Percentiles rank a stretch among this genome's conserved stretches.
These are phyloP conservation scores for Euphrasia arctica DNA, from an alignment of 305 asterid genomes.

Conservation along the genomic window DNA sequence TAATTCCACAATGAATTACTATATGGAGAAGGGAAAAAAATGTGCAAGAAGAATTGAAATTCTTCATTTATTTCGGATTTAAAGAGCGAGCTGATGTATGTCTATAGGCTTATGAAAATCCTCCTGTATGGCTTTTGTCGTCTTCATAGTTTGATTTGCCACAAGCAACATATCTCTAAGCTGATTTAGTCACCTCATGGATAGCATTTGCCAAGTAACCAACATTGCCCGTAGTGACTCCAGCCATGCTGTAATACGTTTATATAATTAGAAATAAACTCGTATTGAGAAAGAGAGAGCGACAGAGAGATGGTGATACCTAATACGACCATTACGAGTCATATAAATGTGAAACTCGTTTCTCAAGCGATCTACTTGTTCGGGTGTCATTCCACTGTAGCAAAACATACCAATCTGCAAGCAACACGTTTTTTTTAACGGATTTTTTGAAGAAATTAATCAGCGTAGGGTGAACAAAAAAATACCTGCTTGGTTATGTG, in stretches of 20 bases:
- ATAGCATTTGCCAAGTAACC: constrained; percentile 91
- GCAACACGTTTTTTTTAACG: neutral
- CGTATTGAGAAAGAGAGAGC: neutral
- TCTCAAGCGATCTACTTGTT: constrained; percentile 92
- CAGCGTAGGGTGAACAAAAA: constrained; percentile 1
- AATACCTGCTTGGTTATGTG: constrained; percentile 94
- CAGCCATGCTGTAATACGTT: constrained; percentile 75
- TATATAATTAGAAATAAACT: constrained; percentile 1
- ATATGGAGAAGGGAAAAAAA: neutral
- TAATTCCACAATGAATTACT: neutral
- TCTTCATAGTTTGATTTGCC: constrained; percentile 14
- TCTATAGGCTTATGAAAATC: constrained; percentile 16
- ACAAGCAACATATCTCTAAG: constrained; percentile 30
- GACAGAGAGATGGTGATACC: constrained; percentile 39
- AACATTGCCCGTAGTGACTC: constrained; percentile 88
- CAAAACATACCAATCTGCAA: constrained; percentile 97
- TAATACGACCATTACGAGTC: constrained; percentile 97
- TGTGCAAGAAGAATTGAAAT: neutral
- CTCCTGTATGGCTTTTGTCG: constrained; percentile 16
- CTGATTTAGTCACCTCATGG: constrained; percentile 78
- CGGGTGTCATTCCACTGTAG: constrained; percentile 95
- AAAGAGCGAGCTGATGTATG: constrained; percentile 9
- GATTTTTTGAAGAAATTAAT: constrained; percentile 7
- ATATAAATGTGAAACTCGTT: constrained; percentile 82
- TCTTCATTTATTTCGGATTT: constrained; percentile 25